Base-by-base conservation (phyloP, 306 rosid genomes). In the Cercis canadensis region DNA sequence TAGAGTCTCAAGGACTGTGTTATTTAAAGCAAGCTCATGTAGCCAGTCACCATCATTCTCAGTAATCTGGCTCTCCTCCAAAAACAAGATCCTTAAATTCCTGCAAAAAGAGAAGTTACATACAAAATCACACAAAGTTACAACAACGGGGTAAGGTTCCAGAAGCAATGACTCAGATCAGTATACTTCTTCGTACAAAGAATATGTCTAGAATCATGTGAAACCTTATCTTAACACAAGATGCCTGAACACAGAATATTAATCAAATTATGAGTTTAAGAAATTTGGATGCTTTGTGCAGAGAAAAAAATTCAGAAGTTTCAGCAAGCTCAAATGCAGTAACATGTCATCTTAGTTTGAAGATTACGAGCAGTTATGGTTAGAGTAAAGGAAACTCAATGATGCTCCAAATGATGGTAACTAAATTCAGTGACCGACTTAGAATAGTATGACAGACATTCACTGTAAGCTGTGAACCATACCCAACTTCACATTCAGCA, bases 31-130 rank as follows among this genome's bases (percentile, higher is more conserved):
- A 83, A 94, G 92, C 78, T 86, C 87, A 61, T 83, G 97, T 33
- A 94, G 87, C 99, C 99, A 94, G 9, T 80, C 75, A 7, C 97
- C 97, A 79, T 87, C 92, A 14, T 70, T 78, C 76, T 94, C 97
- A 9, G 0, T 0, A 54, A 94, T 87, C 5, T 71, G 0, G 81
- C 88, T 91, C 80, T 94, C 97, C 77, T 94, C 99, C 92, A 94
- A 62, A 83, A 91, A 82, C 84, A 94, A 81, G 57, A 82, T 72
- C 73, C 75, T 91, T 70, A 94, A 87, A 73, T 55, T 83, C 90
- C 99, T 94, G 89, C 41, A 75, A 4, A 71, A 66, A 46, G 14
- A 17, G 12, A 72, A 37, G 60, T 50, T 18, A 46, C 41, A 49
- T 8, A 50, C 68, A 52, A 71, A 50, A 58, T 11, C 34, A 14